Percentiles rank a stretch among this genome's conserved stretches.
These are phyloP conservation scores for Globisporangium viniferum DNA, from an alignment of 352 stramenopile genomes.

Conservation along the genomic window DNA sequence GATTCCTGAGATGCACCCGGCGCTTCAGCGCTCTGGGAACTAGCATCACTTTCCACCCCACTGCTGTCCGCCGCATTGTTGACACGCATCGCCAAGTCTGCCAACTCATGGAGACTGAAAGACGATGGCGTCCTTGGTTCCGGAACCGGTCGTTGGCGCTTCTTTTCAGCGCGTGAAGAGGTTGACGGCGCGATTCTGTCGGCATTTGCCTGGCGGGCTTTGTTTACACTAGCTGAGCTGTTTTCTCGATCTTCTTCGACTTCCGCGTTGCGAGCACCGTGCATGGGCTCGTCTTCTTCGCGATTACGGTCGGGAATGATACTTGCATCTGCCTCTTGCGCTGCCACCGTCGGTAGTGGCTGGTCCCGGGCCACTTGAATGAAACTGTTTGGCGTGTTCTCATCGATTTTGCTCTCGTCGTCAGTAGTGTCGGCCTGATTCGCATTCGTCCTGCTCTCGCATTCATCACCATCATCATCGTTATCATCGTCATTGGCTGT, in stretches of 20 bases:
- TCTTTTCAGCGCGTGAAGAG: not conserved
- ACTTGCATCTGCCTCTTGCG: not conserved
- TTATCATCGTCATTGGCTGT: not conserved
- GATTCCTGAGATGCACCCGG: not conserved
- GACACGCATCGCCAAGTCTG: conserved; percentile 12
- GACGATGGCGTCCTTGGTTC: not conserved
- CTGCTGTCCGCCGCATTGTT: conserved; percentile 3
- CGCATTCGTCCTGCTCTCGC: not conserved
- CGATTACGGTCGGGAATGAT: not conserved
- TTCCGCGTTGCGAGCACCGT: not conserved
- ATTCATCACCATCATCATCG: not conserved
- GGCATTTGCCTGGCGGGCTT: not conserved
- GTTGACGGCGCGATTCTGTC: not conserved
- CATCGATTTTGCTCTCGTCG: not conserved
- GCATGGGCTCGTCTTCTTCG: not conserved
- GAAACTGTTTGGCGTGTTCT: not conserved
- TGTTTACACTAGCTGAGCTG: not conserved
- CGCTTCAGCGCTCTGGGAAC: not conserved
- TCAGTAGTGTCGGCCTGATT: not conserved
- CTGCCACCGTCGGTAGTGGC: no score
- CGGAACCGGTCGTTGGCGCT: not conserved
- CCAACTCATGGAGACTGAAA: conserved; percentile 10
- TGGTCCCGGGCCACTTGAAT: not conserved
- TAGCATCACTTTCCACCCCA: not conserved
- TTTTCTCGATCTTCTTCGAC: not conserved